phyloP scores from a whole-genome alignment of 257 asterid genomes.

The Jacaranda copaia region DNA sequence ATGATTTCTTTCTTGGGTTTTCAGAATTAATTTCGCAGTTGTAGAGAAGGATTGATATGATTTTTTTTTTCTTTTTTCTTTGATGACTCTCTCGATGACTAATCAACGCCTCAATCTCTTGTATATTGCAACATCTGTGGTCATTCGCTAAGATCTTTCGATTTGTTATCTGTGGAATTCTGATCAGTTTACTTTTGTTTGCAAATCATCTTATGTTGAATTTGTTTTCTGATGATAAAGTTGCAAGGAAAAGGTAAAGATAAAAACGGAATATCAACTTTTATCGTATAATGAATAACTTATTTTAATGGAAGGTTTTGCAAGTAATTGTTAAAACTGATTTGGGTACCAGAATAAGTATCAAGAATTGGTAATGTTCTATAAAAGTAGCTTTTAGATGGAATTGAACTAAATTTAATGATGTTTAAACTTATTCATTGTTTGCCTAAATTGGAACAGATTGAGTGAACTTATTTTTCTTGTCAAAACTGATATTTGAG shows the following conservation, averaged over 20 bases:
- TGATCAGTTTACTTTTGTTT: neutral
- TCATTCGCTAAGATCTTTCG: neutral
- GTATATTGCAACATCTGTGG: constrained; percentile 9
- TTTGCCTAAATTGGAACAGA: constrained; percentile 15
- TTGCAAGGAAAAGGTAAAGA: neutral
- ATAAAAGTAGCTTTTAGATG: neutral
- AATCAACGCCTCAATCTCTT: neutral
- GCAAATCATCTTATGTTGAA: constrained; percentile 8
- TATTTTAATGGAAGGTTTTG: neutral
- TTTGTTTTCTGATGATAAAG: neutral
- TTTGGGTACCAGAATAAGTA: neutral
- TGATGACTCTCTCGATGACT: constrained; percentile 22
- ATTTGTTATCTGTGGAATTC: constrained; percentile 1
- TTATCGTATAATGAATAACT: neutral
- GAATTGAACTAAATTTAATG: neutral
- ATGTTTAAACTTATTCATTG: neutral
- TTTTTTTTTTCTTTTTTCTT: neutral
- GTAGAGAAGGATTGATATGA: neutral
- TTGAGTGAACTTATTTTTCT: neutral
- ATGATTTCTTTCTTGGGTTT: neutral
- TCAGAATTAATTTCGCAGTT: too few relatives aligned
- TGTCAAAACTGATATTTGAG: constrained; percentile 38
- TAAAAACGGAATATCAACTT: neutral
- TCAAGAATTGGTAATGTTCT: neutral
- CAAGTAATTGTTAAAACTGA: neutral